Conservation (phyloP, 306 rosid genomes). For the Cercis canadensis region DNA sequence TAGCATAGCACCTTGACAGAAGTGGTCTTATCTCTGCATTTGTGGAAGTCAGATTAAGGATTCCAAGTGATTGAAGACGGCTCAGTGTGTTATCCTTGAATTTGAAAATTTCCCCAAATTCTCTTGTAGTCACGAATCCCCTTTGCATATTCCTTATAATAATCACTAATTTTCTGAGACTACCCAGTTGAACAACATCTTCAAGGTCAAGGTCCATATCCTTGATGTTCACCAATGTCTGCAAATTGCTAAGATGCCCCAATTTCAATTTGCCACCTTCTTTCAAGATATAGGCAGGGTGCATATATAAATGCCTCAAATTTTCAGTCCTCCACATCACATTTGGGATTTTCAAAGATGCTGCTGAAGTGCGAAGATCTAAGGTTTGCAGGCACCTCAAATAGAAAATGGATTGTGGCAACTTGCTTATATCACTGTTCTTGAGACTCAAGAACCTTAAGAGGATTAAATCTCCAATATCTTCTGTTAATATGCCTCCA, state of each 20-base stretch:
- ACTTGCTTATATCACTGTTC: rapidly evolving
- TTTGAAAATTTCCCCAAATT: no score
- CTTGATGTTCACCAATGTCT: background rate
- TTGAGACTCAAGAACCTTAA: conserved; percentile 2
- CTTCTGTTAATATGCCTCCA: background rate
- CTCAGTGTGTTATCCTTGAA: no score
- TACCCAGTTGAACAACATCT: background rate
- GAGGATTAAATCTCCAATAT: conserved; percentile 21
- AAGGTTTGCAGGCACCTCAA: background rate
- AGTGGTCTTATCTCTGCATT: background rate
- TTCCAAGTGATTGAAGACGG: no score
- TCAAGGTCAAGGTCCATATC: no score
- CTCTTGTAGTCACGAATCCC: no score
- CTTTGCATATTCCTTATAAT: background rate
- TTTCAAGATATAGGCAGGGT: rapidly evolving
- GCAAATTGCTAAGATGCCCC: background rate
- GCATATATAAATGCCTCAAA: background rate
- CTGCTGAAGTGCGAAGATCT: background rate
- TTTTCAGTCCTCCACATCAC: background rate
- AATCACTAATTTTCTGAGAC: background rate
- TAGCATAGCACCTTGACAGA: background rate
- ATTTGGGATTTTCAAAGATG: background rate
- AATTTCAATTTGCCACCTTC: background rate
- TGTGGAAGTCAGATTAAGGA: no score
- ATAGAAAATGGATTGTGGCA: conserved; percentile 6